Conservation (phyloP, 352 stramenopile species). For the Globisporangium takayamanum region DNA sequence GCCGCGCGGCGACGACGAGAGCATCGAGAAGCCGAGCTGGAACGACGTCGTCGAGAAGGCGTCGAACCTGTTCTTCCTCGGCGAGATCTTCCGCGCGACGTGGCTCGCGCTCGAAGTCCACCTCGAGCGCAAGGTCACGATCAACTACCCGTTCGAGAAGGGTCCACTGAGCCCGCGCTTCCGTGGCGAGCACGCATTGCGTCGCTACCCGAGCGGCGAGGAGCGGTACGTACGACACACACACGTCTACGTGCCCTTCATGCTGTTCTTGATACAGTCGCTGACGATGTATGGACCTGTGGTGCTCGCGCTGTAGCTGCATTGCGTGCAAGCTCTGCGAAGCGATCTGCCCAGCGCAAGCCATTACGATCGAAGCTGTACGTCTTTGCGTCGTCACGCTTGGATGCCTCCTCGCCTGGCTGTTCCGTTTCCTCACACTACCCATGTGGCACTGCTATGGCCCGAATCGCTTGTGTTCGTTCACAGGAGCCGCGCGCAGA, state of each 20-base stretch:
- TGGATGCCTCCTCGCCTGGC: background rate
- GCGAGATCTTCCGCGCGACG: conserved; percentile 69
- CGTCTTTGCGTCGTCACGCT: conserved; percentile 5
- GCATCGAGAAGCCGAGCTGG: conserved; percentile 54
- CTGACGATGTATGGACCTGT: conserved; percentile 9
- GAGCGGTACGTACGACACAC: conserved; percentile 74
- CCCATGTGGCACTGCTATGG: background rate
- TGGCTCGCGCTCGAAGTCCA: conserved; percentile 81
- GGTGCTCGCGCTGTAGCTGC: conserved; percentile 64
- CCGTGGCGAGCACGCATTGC: conserved; percentile 97
- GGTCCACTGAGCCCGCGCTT: conserved; percentile 95
- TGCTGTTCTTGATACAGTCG: background rate
- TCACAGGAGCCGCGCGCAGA: conserved; percentile 93
- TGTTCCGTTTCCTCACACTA: conserved; percentile 1
- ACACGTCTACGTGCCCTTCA: background rate
- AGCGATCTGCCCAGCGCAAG: conserved; percentile 98
- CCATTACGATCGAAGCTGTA: conserved; percentile 98
- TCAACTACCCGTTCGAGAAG: conserved; percentile 99
- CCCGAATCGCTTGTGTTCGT: background rate
- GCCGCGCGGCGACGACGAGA: conserved; percentile 14
- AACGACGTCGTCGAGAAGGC: conserved; percentile 76
- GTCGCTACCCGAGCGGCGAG: conserved; percentile 98
- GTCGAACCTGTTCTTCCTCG: conserved; percentile 80
- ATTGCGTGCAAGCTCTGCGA: conserved; percentile 99
- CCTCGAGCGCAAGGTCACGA: conserved; percentile 92